Evolutionary conservation across 1,139 yeast genomes (phyloP).

Genomic region (Geotrichum histeridarum): DNA sequence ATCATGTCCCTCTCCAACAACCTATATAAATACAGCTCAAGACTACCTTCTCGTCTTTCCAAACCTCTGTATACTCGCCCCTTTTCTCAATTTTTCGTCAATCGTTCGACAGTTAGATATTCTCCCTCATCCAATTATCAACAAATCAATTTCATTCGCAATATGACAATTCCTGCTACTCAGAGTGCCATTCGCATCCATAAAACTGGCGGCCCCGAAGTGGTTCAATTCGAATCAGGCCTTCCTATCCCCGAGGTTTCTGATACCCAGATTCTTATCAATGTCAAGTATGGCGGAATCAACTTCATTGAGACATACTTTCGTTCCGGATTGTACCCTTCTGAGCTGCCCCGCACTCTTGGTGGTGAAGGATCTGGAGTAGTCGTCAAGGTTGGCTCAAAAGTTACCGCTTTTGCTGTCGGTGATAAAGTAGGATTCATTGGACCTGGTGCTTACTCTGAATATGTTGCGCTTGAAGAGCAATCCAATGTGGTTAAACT

Average conservation of each 20-base stretch:
- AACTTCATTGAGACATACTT: conserved; percentile 81
- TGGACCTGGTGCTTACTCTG: conserved; percentile 56
- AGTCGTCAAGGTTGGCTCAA: conserved; percentile 61
- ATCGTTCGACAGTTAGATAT: too few relatives aligned
- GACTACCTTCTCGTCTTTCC: too few relatives aligned
- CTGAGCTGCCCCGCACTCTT: conserved; percentile 52
- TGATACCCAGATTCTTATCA: conserved; percentile 57
- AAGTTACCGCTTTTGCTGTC: conserved; percentile 51
- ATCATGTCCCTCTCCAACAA: too few relatives aligned
- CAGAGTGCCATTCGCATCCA: conserved; percentile 57
- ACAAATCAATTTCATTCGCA: too few relatives aligned
- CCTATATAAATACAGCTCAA: too few relatives aligned
- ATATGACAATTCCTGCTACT: conserved; percentile 44
- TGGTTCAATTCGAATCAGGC: conserved; percentile 45
- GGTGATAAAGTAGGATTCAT: conserved; percentile 72
- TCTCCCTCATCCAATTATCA: too few relatives aligned
- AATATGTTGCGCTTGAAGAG: conserved; percentile 50
- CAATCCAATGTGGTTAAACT: conserved; percentile 43
- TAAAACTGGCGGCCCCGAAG: conserved; percentile 53
- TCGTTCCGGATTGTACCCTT: conserved; percentile 69
- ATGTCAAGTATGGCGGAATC: conserved; percentile 69
- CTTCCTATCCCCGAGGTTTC: conserved; percentile 54
- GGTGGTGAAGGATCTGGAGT: conserved; percentile 84
- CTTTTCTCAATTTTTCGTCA: too few relatives aligned
- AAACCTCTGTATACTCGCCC: too few relatives aligned